phyloP scores from a whole-genome alignment of 2,329 filamentous ascomycete genomes.

The Colletotrichum scovillei region DNA sequence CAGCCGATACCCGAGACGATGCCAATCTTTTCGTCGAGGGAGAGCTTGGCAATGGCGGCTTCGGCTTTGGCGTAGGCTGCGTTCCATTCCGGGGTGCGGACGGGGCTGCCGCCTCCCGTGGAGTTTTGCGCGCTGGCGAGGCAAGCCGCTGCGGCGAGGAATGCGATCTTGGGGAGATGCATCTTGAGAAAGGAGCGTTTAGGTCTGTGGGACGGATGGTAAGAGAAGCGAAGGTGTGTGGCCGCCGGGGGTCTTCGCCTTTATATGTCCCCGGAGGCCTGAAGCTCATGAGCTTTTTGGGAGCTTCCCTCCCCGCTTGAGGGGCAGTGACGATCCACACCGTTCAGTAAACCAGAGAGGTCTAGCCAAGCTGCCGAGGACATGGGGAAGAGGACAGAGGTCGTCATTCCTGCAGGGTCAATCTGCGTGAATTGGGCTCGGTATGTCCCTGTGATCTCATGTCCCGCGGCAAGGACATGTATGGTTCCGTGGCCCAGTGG shows the following conservation, averaged over 20 bases:
- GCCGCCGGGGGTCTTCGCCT: neutral
- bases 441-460: slow-evolving; percentile 20
- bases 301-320: neutral
- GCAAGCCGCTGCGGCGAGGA: slow-evolving; percentile 28
- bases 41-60: slow-evolving; percentile 75
- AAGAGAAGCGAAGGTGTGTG: no score
- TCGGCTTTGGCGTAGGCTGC: slow-evolving; percentile 78
- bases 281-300: neutral
- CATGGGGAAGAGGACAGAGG: neutral
- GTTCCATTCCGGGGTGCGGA: slow-evolving; percentile 61
- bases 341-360: neutral
- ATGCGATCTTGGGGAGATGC: slow-evolving; percentile 34
- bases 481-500: neutral
- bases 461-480: neutral
- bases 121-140: slow-evolving; percentile 32
- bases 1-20: slow-evolving; percentile 83
- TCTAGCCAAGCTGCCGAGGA: slow-evolving; percentile 26
- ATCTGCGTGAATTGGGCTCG: neutral
- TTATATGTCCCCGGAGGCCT: slow-evolving; percentile 5
- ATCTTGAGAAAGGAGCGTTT: neutral
- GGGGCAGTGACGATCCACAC: slow-evolving; percentile 16
- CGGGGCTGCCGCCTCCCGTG: neutral
- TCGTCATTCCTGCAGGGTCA: slow-evolving; percentile 3
- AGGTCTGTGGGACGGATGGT: no score
- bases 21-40: slow-evolving; percentile 80